Evolutionary conservation across 495 filamentous ascomycete species (phyloP).

Genomic region (Penicillium simplicissimum): DNA sequence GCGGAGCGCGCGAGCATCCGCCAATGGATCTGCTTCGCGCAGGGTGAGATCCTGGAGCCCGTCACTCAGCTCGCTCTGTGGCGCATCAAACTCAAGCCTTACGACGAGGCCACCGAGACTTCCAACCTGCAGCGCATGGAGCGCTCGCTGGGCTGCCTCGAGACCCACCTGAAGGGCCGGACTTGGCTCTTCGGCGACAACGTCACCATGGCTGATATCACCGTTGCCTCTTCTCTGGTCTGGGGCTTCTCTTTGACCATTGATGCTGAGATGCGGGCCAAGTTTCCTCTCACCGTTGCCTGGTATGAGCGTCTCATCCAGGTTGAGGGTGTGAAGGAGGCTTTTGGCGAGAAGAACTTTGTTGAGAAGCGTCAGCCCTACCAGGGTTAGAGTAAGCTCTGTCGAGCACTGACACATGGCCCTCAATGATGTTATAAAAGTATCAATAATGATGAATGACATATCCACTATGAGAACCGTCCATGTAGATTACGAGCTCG

Average conservation of each 20-base stretch:
- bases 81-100: conserved; percentile 33
- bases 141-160: conserved; percentile 43
- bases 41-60: conserved; percentile 44
- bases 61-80: conserved; percentile 34
- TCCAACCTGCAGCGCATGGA: conserved; percentile 26
- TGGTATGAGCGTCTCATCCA: conserved; percentile 47
- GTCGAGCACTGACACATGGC: not conserved
- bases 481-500: not conserved
- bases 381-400: conserved; percentile 7
- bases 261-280: conserved; percentile 52
- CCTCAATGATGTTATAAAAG: not conserved
- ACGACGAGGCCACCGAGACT: conserved; percentile 39
- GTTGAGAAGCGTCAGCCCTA: conserved; percentile 41
- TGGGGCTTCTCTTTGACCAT: conserved; percentile 45
- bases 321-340: conserved; percentile 50
- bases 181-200: conserved; percentile 50
- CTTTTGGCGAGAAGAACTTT: conserved; percentile 47
- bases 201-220: conserved; percentile 57
- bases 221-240: conserved; percentile 40
- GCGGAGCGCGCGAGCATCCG: conserved; percentile 50
- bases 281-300: conserved; percentile 42
- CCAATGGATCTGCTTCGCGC: conserved; percentile 52
- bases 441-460: not conserved
- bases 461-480: not conserved
- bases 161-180: conserved; percentile 39